A percentile compares a stretch with the other conserved stretches of the same genome.
These are phyloP conservation scores for Evansstolkia leycettana DNA, from an alignment of 495 filamentous ascomycete genomes.

Conservation along the genomic window DNA sequence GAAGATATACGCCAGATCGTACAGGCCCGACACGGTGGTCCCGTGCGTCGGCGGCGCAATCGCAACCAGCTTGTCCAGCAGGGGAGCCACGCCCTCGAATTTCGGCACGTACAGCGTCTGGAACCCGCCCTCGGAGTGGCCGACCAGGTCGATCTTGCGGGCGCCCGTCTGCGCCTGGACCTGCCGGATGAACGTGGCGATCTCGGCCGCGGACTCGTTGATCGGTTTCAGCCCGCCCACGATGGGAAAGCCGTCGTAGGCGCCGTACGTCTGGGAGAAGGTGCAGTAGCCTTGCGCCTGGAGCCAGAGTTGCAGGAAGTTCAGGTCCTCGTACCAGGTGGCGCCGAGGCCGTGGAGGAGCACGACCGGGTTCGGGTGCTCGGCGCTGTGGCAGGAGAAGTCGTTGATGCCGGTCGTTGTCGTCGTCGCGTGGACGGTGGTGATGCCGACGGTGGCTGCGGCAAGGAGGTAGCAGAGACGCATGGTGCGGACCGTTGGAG, in stretches of 20 bases:
- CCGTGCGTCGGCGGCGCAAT: conserved; percentile 41
- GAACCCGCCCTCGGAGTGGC: conserved; percentile 43
- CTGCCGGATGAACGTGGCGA: conserved; percentile 35
- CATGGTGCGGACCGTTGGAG: neutral
- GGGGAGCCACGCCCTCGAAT: conserved; percentile 23
- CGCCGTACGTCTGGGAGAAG: conserved; percentile 39
- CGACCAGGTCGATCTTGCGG: conserved; percentile 35
- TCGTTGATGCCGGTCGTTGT: too few species aligned
- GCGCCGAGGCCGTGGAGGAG: conserved; percentile 42
- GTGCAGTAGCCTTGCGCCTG: conserved; percentile 39
- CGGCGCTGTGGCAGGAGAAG: conserved; percentile 24
- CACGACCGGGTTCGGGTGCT: conserved; percentile 34
- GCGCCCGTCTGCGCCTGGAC: conserved; percentile 29
- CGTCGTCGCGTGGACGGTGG: too few species aligned
- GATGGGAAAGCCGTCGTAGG: conserved; percentile 30
- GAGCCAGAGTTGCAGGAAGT: conserved; percentile 38
- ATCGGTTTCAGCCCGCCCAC: conserved; percentile 35
- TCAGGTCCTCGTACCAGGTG: conserved; percentile 38
- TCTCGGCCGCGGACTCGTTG: conserved; percentile 32
- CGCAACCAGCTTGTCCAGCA: conserved; percentile 33
- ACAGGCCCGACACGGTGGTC: conserved; percentile 33
- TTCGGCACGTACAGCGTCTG: conserved; percentile 41
- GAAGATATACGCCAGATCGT: conserved; percentile 31
- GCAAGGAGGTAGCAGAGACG: conserved; percentile 6
- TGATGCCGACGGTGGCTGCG: conserved; percentile 10